These are phyloP conservation scores for Aspergillus bridgeri DNA, from an alignment of 495 filamentous ascomycete species.

Conservation along the genomic window DNA sequence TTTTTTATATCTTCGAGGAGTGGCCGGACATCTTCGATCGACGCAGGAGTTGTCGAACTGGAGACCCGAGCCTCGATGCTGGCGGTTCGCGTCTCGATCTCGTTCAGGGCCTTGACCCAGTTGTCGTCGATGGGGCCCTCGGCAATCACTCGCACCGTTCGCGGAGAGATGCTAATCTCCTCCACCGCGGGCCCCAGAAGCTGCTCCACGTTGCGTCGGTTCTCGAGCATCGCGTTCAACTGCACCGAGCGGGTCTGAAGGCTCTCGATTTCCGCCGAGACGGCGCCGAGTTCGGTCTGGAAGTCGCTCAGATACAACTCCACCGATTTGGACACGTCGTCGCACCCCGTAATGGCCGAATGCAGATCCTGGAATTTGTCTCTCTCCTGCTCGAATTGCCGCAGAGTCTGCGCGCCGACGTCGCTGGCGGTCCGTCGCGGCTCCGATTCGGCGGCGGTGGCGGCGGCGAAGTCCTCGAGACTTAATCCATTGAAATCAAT, in stretches of 20 bases:
- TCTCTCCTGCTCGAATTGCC: constrained; percentile 85
- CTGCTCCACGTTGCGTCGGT: constrained; percentile 84
- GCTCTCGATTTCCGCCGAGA: constrained; percentile 92
- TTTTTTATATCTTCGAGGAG: constrained; percentile 77
- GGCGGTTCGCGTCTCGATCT: constrained; percentile 74
- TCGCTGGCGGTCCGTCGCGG: constrained; percentile 31
- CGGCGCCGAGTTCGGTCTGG: constrained; percentile 82
- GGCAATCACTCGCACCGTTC: constrained; percentile 72
- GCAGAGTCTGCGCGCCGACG: constrained; percentile 63
- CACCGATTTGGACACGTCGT: constrained; percentile 89
- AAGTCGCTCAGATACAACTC: constrained; percentile 90
- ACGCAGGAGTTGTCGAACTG: constrained; percentile 62
- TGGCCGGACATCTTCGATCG: constrained; percentile 77
- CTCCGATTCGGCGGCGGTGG: constrained; percentile 40
- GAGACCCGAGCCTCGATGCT: constrained; percentile 64
- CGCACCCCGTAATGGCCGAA: constrained; percentile 80
- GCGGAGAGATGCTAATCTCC: constrained; percentile 82
- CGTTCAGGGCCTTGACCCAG: constrained; percentile 81
- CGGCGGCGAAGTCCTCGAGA: constrained; percentile 64
- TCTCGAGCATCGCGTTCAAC: constrained; percentile 83
- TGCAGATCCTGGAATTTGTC: constrained; percentile 90
- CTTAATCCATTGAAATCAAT: constrained; percentile 77
- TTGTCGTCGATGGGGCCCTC: constrained; percentile 87
- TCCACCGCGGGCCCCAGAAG: constrained; percentile 86
- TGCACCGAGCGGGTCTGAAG: constrained; percentile 81